Evolutionary conservation across 768 basidiomycete species (phyloP).

Genomic region (Termitomyces sp.): DNA sequence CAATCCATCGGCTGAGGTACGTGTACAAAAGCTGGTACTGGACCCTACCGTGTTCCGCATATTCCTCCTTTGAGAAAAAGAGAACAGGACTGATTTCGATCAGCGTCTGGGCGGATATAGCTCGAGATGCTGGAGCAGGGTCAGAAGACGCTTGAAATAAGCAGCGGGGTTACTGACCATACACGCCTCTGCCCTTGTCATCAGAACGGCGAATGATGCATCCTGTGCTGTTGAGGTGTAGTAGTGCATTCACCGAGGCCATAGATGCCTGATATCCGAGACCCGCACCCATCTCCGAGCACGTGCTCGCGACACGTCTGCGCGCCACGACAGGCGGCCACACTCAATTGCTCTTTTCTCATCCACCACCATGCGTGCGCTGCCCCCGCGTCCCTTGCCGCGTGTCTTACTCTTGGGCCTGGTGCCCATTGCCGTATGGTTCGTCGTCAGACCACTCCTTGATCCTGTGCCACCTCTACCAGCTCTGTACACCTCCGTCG

Average conservation of each 20-base stretch:
- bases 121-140: slow-evolving; percentile 36
- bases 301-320: slow-evolving; percentile 14
- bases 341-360: not conserved
- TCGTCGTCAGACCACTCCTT: slow-evolving; percentile 67
- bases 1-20: not conserved
- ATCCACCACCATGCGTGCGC: slow-evolving; percentile 16
- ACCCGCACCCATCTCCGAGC: slow-evolving; percentile 12
- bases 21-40: not conserved
- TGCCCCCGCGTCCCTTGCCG: slow-evolving; percentile 47
- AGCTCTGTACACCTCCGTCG: slow-evolving; percentile 72
- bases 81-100: slow-evolving; percentile 85
- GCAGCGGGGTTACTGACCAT: slow-evolving; percentile 36
- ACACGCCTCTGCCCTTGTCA: slow-evolving; percentile 61
- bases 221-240: slow-evolving; percentile 42
- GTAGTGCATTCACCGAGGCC: slow-evolving; percentile 15
- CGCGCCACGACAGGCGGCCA: not conserved
- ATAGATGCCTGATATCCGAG: slow-evolving; percentile 7
- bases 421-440: slow-evolving; percentile 69
- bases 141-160: not conserved
- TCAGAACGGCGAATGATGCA: slow-evolving; percentile 41
- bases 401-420: slow-evolving; percentile 51
- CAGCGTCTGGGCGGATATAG: slow-evolving; percentile 57
- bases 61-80: slow-evolving; percentile 70
- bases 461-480: slow-evolving; percentile 68
- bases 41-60: slow-evolving; percentile 49